Evolutionary conservation across 768 basidiomycete genomes (phyloP).

Genomic region (Naganishia vishniacii): DNA sequence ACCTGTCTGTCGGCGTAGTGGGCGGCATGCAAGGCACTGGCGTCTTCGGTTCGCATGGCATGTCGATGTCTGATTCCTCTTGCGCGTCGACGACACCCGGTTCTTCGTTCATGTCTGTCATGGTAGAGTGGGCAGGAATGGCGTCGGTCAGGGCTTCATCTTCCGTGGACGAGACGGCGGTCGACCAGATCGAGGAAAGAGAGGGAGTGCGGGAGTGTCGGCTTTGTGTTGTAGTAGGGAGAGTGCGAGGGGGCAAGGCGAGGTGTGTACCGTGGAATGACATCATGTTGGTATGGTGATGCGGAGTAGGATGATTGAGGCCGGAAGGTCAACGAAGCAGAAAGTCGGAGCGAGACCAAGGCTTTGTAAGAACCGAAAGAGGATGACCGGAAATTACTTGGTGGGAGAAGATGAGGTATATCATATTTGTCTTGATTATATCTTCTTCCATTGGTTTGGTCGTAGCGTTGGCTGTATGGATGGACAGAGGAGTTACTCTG

Average conservation of each 20-base stretch:
- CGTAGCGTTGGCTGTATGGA: neutral
- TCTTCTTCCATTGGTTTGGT: too few species aligned
- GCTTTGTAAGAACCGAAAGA: too few species aligned
- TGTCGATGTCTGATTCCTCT: neutral
- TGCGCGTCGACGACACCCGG: neutral
- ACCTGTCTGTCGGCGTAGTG: constrained; percentile 5
- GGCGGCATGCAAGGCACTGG: neutral
- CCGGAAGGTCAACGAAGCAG: neutral
- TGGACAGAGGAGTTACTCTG: neutral
- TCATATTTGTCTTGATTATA: too few species aligned
- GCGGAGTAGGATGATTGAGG: neutral
- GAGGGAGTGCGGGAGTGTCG: constrained; percentile 19
- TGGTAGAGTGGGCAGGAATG: too few species aligned
- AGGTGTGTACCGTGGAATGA: neutral
- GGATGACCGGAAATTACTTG: too few species aligned
- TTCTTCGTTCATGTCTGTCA: neutral
- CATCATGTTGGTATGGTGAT: constrained; percentile 8
- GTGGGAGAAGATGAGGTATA: too few species aligned
- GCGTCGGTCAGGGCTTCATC: neutral
- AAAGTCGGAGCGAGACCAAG: too few species aligned
- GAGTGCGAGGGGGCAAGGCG: neutral
- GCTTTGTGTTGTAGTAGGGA: neutral
- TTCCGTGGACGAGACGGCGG: neutral
- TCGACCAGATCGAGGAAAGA: neutral
- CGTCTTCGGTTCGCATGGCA: neutral